Evolutionary conservation across 2,329 filamentous ascomycete genomes (phyloP), one percentile per base, ranked within the genome.

Genomic region (Dothideomycetes sp.): DNA sequence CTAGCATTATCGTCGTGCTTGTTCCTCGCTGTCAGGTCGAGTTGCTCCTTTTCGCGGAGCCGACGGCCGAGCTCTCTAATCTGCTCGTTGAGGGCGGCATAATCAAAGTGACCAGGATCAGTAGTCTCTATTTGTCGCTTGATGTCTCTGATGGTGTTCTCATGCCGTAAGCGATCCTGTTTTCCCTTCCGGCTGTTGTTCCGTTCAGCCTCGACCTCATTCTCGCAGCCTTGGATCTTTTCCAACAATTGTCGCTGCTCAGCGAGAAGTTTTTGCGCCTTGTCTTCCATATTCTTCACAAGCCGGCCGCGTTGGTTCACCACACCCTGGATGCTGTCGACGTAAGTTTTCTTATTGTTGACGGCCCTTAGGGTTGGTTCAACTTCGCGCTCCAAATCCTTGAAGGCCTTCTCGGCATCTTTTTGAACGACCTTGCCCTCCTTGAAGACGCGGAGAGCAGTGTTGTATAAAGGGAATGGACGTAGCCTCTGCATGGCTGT

Each of bases 331-430:
- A 91, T 65, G 36, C 70, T 61, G 3, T 63, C 53, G 5, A 64
- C 63, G 52, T 96, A 95, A 1, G 63, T 60, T 47, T 84, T 63
- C 56, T 94, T 94, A 3, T 65, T 62, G 40, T 79, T 77, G 33
- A 87, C 74, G 2, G 79, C 79, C 49, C 73, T 61, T 34, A 93
- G 58, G 1, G 79, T 75, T 4, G 91, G 91, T 5, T 75, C 77
- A 14, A 77, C 58, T 39, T 75, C 66, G 2, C 66, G 55, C 52
- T 84, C 66, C 3, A 94, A 65, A 5, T 69, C 62, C 31, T 66
- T 64, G 4, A 86, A 60, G 31, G 81, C 75, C 17, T 57, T 58
- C 40, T 72, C 63, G 0, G 81, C 76, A 0, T 60, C 60, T 38
- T 70, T 70, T 47, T 68, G 74, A 11, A 64, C 65, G 2, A 63